Percentiles rank a stretch among this genome's conserved stretches.
Evolutionary conservation across 192 early-diverging fungal species (phyloP).

Genomic region (Coemansia sp.): DNA sequence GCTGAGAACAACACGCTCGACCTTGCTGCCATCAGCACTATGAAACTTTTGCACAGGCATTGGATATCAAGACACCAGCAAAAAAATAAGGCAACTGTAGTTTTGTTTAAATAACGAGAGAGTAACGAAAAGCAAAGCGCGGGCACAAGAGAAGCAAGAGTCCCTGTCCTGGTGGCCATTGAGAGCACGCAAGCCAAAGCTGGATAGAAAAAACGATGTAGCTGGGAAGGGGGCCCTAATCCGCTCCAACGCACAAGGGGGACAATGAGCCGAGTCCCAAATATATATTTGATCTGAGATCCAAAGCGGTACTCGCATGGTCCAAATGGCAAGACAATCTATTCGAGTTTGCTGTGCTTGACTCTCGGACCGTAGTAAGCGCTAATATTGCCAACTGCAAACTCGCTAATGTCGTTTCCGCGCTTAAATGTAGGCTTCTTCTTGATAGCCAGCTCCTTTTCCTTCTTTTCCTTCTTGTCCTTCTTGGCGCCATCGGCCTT

Average conservation of each 20-base stretch:
- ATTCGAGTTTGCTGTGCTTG: conserved; percentile 20
- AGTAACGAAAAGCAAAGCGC: background rate
- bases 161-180: too few relatives aligned
- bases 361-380: conserved; percentile 44
- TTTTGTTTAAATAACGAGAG: background rate
- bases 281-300: too few relatives aligned
- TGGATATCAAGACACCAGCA: background rate
- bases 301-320: too few relatives aligned
- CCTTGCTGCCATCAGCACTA: conserved; percentile 18
- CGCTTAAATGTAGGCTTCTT: conserved; percentile 46
- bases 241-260: too few relatives aligned
- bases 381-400: conserved; percentile 48
- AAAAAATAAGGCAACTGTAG: background rate
- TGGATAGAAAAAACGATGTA: background rate
- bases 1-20: conserved; percentile 37
- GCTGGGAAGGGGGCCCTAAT: background rate
- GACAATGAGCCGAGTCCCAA: background rate
- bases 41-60: conserved; percentile 33
- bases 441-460: conserved; percentile 34
- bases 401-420: conserved; percentile 52
- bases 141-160: background rate
- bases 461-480: conserved; percentile 40
- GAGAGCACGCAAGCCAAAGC: too few relatives aligned
- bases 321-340: background rate
- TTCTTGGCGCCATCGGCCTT: conserved; percentile 24